A percentile compares a stretch with the other conserved stretches of the same genome.
These are phyloP conservation scores for Periconia digitata DNA, from an alignment of 2,329 filamentous ascomycete species.

Conservation along the genomic window DNA sequence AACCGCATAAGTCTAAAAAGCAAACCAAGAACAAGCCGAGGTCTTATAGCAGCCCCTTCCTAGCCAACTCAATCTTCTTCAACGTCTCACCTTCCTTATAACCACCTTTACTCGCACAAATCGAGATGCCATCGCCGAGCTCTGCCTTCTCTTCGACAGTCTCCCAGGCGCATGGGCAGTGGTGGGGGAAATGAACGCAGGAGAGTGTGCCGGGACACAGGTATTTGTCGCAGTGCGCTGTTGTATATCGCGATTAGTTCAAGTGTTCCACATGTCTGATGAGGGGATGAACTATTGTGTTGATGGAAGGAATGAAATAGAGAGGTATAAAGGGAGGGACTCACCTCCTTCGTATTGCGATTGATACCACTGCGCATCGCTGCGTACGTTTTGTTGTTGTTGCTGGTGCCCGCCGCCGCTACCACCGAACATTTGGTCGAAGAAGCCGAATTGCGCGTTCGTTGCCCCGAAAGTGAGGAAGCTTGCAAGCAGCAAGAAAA, in stretches of 20 bases:
- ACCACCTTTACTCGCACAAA: slow-evolving; percentile 75
- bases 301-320: not conserved
- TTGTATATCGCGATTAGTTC: slow-evolving; percentile 23
- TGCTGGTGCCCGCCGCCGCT: slow-evolving; percentile 60
- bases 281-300: not conserved
- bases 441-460: slow-evolving; percentile 90
- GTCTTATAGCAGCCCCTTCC: slow-evolving; percentile 75
- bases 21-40: no score
- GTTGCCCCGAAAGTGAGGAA: slow-evolving; percentile 62
- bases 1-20: no score
- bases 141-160: slow-evolving; percentile 66
- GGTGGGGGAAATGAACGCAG: slow-evolving; percentile 94
- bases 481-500: slow-evolving; percentile 34
- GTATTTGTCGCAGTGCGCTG: slow-evolving; percentile 91
- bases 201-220: slow-evolving; percentile 92
- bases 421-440: slow-evolving; percentile 92
- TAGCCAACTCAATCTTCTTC: slow-evolving; percentile 75
- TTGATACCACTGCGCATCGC: slow-evolving; percentile 80
- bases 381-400: slow-evolving; percentile 76
- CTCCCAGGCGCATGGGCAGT: slow-evolving; percentile 87
- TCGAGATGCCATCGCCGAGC: slow-evolving; percentile 70
- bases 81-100: slow-evolving; percentile 71
- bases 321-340: slow-evolving; percentile 12
- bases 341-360: slow-evolving; percentile 68
- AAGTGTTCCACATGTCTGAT: slow-evolving; percentile 1